These are phyloP conservation scores for Pilatotrama ljubarskyi DNA, from an alignment of 768 basidiomycete genomes.

Conservation along the genomic window DNA sequence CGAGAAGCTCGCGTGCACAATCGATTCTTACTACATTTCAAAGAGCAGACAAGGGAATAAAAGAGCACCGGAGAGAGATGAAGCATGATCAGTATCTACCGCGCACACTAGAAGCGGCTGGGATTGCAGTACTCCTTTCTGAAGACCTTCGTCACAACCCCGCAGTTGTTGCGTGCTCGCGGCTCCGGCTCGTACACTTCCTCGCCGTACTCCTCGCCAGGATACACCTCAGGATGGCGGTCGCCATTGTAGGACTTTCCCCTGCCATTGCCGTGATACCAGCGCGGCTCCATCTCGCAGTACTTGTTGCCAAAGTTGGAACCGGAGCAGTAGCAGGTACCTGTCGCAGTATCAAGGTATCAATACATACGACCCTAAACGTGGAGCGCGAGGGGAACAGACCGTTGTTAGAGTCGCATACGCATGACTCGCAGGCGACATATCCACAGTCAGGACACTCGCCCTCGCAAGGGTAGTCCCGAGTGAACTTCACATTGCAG, in stretches of 20 bases:
- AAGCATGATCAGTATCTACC: not conserved
- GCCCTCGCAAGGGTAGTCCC: constrained; percentile 25
- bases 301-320: constrained; percentile 36
- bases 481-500: constrained; percentile 28
- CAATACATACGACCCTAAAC: too few species aligned
- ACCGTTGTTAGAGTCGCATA: constrained; percentile 29
- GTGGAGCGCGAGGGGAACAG: not conserved
- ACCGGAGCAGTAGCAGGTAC: constrained; percentile 36
- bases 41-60: too few species aligned
- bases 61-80: not conserved
- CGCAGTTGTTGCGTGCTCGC: constrained; percentile 36
- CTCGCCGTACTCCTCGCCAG: constrained; percentile 20
- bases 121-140: constrained; percentile 14
- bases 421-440: constrained; percentile 35
- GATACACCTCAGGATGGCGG: constrained; percentile 31
- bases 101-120: not conserved
- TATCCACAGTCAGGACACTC: constrained; percentile 37
- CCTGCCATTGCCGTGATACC: constrained; percentile 32
- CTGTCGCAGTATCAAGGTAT: constrained; percentile 16
- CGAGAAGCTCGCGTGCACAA: too few species aligned
- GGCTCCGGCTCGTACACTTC: constrained; percentile 32
- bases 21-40: not conserved
- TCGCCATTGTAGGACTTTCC: constrained; percentile 34
- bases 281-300: constrained; percentile 31
- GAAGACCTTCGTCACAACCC: constrained; percentile 23